Conservation (phyloP, 148 eudicot genomes). For the Heliamphora exappendiculata region DNA sequence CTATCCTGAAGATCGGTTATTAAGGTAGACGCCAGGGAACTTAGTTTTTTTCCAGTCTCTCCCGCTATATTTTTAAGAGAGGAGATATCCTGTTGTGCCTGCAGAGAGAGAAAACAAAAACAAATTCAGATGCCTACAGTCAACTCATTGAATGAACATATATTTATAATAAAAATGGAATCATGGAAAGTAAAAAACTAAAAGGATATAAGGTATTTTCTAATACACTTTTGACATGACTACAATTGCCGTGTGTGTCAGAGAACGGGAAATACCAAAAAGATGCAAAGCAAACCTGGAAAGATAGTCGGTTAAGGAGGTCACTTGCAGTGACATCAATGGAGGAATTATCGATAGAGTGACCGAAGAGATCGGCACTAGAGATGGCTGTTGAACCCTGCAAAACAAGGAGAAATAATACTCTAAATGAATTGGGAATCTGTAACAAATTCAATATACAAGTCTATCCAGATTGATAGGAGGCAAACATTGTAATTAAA, state of each 20-base stretch:
- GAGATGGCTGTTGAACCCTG: conserved; percentile 90
- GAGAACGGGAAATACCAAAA: neutral
- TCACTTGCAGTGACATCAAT: conserved; percentile 74
- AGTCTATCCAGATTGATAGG: neutral
- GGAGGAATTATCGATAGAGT: conserved; percentile 29
- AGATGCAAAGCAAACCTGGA: conserved; percentile 51
- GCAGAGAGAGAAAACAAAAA: conserved; percentile 9
- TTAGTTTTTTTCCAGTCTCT: conserved; percentile 90
- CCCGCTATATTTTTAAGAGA: conserved; percentile 93
- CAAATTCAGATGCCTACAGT: no score
- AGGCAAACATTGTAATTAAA: neutral
- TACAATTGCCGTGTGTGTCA: neutral
- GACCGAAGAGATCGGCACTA: conserved; percentile 93
- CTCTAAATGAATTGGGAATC: neutral
- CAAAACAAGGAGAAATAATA: conserved; percentile 6
- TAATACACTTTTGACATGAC: neutral
- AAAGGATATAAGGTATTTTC: neutral
- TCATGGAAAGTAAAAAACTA: neutral
- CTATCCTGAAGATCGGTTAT: conserved; percentile 81
- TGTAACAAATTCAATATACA: neutral
- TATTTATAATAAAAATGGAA: neutral
- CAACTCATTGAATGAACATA: neutral
- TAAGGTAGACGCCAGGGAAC: conserved; percentile 62
- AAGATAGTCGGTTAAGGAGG: conserved; percentile 74
- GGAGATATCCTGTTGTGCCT: conserved; percentile 96